A percentile compares a stretch with the other conserved stretches of the same genome.
phyloP scores from a whole-genome alignment of 495 filamentous ascomycete species.

The Trichocladium antarcticum region DNA sequence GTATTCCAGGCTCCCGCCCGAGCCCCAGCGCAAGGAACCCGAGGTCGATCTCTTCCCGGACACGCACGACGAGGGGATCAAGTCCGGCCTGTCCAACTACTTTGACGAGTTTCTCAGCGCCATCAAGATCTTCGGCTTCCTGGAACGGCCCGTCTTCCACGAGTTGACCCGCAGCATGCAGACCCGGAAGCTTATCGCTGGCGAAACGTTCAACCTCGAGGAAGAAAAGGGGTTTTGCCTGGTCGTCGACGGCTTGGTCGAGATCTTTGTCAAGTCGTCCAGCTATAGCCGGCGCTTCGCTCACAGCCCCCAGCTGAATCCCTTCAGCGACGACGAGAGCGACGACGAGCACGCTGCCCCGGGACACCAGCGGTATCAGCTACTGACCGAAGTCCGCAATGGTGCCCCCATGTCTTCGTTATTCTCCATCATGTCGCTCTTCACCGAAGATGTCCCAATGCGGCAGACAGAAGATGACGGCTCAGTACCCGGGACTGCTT shows the following conservation, averaged over 20 bases:
- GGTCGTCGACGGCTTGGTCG: conserved; percentile 91
- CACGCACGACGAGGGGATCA: conserved; percentile 76
- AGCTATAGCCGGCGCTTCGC: conserved; percentile 39
- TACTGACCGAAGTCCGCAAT: conserved; percentile 95
- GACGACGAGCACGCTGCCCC: conserved; percentile 50
- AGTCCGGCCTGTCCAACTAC: conserved; percentile 85
- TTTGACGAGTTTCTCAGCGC: conserved; percentile 95
- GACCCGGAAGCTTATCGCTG: conserved; percentile 87
- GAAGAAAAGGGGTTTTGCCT: conserved; percentile 97
- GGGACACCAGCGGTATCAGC: conserved; percentile 65
- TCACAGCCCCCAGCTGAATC: conserved; percentile 6
- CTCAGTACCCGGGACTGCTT: conserved; percentile 13
- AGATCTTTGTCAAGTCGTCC: conserved; percentile 94
- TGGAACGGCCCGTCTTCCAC: conserved; percentile 93
- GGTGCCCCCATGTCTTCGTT: conserved; percentile 96
- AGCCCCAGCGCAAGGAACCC: conserved; percentile 91
- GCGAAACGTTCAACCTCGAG: conserved; percentile 86
- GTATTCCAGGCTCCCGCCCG: conserved; percentile 84
- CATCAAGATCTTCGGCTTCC: conserved; percentile 98
- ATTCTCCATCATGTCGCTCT: conserved; percentile 91
- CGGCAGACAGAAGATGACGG: conserved; percentile 53
- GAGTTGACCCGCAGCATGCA: conserved; percentile 97
- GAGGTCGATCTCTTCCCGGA: conserved; percentile 92
- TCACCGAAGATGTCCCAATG: conserved; percentile 87
- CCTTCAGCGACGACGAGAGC: conserved; percentile 39